Conservation (phyloP, 805 yeast species). For the Cyberlindnera nakhonratchasimensis region DNA sequence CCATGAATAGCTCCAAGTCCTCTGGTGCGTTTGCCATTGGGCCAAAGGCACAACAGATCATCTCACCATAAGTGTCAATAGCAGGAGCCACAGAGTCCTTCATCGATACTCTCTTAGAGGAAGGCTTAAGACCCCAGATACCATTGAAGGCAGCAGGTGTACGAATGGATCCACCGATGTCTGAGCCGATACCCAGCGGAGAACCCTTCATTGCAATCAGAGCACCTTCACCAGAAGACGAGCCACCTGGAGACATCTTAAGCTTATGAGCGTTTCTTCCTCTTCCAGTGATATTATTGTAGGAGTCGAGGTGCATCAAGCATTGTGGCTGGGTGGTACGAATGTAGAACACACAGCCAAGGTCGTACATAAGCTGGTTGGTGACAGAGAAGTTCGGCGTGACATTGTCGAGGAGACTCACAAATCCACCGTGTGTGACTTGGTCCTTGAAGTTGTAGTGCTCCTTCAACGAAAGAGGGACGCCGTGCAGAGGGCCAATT, state of each 20-base stretch:
- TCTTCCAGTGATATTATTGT: slow-evolving; percentile 56
- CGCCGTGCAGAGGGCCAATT: slow-evolving; percentile 66
- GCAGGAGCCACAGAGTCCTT: slow-evolving; percentile 17
- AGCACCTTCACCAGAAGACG: slow-evolving; percentile 72
- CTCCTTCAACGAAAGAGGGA: slow-evolving; percentile 67
- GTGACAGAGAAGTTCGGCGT: slow-evolving; percentile 46
- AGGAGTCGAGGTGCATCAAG: slow-evolving; percentile 65
- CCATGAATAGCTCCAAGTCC: slow-evolving; percentile 69
- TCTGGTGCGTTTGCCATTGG: slow-evolving; percentile 64
- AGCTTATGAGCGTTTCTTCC: slow-evolving; percentile 58
- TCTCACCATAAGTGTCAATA: slow-evolving; percentile 37
- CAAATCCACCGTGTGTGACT: slow-evolving; percentile 59
- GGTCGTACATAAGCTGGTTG: slow-evolving; percentile 35
- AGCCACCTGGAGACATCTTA: slow-evolving; percentile 63
- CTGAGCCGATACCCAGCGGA: slow-evolving; percentile 63
- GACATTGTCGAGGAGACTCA: slow-evolving; percentile 45
- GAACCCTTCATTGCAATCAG: slow-evolving; percentile 57
- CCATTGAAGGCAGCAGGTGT: slow-evolving; percentile 67
- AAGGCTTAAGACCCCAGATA: slow-evolving; percentile 59
- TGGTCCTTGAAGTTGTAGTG: slow-evolving; percentile 53
- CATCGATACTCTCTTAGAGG: slow-evolving; percentile 49
- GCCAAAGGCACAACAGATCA: slow-evolving; percentile 63
- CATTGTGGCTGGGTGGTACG: slow-evolving; percentile 69
- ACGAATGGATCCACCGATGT: slow-evolving; percentile 70
- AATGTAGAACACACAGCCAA: slow-evolving; percentile 53